A percentile compares a stretch with the other conserved stretches of the same genome.
These are phyloP conservation scores for Bryoglossum gracile DNA, from an alignment of 495 filamentous ascomycete genomes.

Conservation along the genomic window DNA sequence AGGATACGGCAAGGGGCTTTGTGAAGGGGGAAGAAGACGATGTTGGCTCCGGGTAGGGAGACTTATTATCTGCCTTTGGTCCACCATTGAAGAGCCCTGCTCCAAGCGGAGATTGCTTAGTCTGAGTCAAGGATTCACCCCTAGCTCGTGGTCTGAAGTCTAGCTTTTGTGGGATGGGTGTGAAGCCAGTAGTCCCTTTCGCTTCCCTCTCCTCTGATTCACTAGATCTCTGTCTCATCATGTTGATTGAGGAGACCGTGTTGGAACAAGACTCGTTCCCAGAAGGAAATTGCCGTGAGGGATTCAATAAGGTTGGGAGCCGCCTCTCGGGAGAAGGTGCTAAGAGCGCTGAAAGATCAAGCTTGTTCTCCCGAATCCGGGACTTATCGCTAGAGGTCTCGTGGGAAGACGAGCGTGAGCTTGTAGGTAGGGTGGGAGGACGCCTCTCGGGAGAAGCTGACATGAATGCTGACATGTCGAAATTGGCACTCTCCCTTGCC, in stretches of 20 bases:
- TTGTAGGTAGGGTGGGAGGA: slow-evolving; percentile 15
- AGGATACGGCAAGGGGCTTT: slow-evolving; percentile 11
- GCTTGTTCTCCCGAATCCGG: too few relatives aligned
- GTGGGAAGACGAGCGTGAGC: too few relatives aligned
- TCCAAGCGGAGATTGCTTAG: slow-evolving; percentile 2
- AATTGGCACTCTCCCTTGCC: slow-evolving; percentile 26
- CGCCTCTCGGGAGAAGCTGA: slow-evolving; percentile 17
- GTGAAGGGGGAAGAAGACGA: slow-evolving; percentile 5
- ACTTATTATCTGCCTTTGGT: not conserved
- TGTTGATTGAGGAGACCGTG: not conserved
- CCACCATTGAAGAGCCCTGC: too few relatives aligned
- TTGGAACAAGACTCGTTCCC: too few relatives aligned
- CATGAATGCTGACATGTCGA: slow-evolving; percentile 20
- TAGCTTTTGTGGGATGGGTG: slow-evolving; percentile 37
- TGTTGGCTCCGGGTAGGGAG: too few relatives aligned
- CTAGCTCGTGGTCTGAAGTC: slow-evolving; percentile 41
- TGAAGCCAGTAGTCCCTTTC: slow-evolving; percentile 12
- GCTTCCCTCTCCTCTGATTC: not conserved
- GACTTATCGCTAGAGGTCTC: too few relatives aligned
- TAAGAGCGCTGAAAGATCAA: slow-evolving; percentile 20
- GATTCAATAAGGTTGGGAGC: slow-evolving; percentile 16
- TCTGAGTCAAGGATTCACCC: slow-evolving; percentile 7
- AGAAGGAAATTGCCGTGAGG: slow-evolving; percentile 1
- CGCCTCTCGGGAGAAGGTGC: slow-evolving; percentile 18
- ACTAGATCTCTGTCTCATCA: too few relatives aligned